Base-by-base conservation (phyloP, 345 rosid species). In the Cochlearia excelsa region DNA sequence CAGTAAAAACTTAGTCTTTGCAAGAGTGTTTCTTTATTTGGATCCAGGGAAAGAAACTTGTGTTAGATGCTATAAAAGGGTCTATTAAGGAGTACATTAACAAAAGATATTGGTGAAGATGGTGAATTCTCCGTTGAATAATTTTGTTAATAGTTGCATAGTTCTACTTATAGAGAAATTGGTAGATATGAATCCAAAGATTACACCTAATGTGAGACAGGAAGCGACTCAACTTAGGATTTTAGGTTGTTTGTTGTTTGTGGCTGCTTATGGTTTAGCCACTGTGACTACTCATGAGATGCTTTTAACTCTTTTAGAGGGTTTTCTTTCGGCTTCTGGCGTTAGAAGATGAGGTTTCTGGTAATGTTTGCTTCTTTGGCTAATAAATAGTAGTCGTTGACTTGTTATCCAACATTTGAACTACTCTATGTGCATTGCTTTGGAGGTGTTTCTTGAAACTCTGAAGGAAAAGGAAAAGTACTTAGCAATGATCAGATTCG, bases 191-290 rank as follows among this genome's bases (percentile, higher is more conserved):
- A 16, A 43, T 11, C 11, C 2, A 4, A 7, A 7, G 8, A 34
- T 66, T 46, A 66, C 38, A 50, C 9, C 4, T 4, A 10, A 49
- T 9, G 65, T 50, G 58, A 58, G 44, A 57, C 46, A 50, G 38
- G 52, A 66, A 34, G 71, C 71, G 3, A 57, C 57, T 49, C 64
- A 28, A 42, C 65, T 66, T 27, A 64, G 65, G 65, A 8, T 27
- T 57, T 66, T 66, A 33, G 46, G 71, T 50, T 66, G 58, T 26
- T 42, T 57, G 45, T 27, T 66, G 65, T 66, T 66, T 57, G 8
- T 66, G 26, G 51, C 71, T 57, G 50, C 54, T 50, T 66, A 49
- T 3, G 58, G 44, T 66, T 57, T 43, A 50, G 31, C 39, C 30
- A 42, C 30, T 42, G 8, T 34, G 52, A 43, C 71, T 50, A 66